These are phyloP conservation scores for Austroboletus novae-zelandiae DNA, from an alignment of 1,284 basidiomycete genomes.

Conservation along the genomic window DNA sequence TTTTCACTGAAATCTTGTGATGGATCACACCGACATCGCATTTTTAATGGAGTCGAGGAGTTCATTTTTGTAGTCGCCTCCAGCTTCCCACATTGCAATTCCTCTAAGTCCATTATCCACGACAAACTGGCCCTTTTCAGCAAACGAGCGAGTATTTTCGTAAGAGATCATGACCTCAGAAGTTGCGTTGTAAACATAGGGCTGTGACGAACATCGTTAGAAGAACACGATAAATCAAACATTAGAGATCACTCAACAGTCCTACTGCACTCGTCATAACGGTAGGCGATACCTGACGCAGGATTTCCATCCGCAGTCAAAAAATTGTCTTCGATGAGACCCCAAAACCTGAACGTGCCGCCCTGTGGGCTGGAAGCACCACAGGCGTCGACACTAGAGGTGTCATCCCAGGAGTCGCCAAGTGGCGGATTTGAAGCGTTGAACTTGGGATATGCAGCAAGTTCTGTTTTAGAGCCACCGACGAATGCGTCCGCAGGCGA, in stretches of 20 bases:
- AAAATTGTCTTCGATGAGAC: conserved; percentile 39
- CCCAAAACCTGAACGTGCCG: conserved; percentile 42
- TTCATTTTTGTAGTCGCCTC: conserved; percentile 49
- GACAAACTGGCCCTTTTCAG: conserved; percentile 55
- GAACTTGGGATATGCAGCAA: conserved; percentile 39
- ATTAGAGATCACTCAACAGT: conserved; percentile 35
- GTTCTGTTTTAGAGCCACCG: conserved; percentile 15
- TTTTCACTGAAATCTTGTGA: neutral
- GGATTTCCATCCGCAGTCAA: conserved; percentile 38
- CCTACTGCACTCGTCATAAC: conserved; percentile 44
- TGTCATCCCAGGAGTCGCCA: conserved; percentile 42
- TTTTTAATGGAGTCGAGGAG: conserved; percentile 49
- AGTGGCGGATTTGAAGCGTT: conserved; percentile 33
- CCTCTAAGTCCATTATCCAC: conserved; percentile 42
- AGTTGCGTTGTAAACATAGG: conserved; percentile 42
- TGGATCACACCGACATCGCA: conserved; percentile 33
- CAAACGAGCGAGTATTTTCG: conserved; percentile 44
- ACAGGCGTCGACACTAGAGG: conserved; percentile 35
- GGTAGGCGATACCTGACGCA: conserved; percentile 37
- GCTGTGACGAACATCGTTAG: conserved; percentile 24
- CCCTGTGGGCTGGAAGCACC: conserved; percentile 31
- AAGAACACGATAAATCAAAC: neutral
- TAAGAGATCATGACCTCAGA: conserved; percentile 36
- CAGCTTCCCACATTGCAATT: conserved; percentile 58
- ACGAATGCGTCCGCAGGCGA: conserved; percentile 26